Percentiles rank a stretch among this genome's conserved stretches.
Evolutionary conservation across 2,329 filamentous ascomycete genomes (phyloP).

Genomic region (Aspergillus novoparasiticus): DNA sequence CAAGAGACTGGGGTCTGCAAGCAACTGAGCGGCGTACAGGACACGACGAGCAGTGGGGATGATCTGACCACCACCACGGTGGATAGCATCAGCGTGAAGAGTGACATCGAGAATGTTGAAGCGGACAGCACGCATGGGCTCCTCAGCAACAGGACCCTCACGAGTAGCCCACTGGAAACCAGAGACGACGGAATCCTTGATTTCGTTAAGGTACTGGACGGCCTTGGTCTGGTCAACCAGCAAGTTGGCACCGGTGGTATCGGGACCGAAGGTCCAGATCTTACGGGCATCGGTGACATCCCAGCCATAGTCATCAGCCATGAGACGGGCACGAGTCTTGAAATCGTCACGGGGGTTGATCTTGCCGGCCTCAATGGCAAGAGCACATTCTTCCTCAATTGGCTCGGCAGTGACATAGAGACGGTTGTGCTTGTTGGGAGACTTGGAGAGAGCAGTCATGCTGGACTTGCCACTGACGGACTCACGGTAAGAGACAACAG

Average conservation of each 20-base stretch:
- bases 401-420: slow-evolving; percentile 93
- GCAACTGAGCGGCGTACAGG: slow-evolving; percentile 86
- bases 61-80: slow-evolving; percentile 98
- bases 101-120: slow-evolving; percentile 99
- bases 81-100: slow-evolving; percentile 98
- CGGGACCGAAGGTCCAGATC: slow-evolving; percentile 99
- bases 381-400: slow-evolving; percentile 85
- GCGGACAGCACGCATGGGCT: slow-evolving; percentile 95
- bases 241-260: slow-evolving; percentile 97
- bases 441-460: slow-evolving; percentile 98
- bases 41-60: slow-evolving; percentile 98
- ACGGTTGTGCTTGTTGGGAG: slow-evolving; percentile 99
- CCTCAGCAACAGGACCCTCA: slow-evolving; percentile 96
- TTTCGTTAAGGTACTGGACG: slow-evolving; percentile 99
- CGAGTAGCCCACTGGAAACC: slow-evolving; percentile 99
- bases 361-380: slow-evolving; percentile 89
- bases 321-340: slow-evolving; percentile 94
- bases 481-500: slow-evolving; percentile 98
- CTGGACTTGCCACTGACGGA: slow-evolving; percentile 81
- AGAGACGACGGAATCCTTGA: slow-evolving; percentile 99
- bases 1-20: slow-evolving; percentile 86
- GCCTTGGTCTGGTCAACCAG: slow-evolving; percentile 99
- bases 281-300: slow-evolving; percentile 99
- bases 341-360: slow-evolving; percentile 96
- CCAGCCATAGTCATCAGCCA: slow-evolving; percentile 98